phyloP scores from a whole-genome alignment of 805 yeast species.

The Barnettozyma californica region DNA sequence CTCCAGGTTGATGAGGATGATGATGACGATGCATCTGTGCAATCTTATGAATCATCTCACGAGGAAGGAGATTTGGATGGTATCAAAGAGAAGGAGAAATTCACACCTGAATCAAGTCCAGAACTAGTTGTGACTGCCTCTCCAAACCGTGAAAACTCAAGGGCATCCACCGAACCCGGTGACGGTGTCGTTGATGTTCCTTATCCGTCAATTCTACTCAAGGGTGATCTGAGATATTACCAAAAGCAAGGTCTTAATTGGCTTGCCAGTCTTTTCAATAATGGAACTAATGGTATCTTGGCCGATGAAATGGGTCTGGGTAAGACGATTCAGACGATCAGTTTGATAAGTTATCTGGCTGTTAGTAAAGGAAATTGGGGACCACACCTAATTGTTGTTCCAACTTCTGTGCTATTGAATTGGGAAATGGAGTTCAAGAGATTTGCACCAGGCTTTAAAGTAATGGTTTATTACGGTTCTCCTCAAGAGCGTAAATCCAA shows the following conservation, averaged over 20 bases:
- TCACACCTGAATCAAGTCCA: conserved; percentile 22
- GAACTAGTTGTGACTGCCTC: conserved; percentile 2
- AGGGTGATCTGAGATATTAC: conserved; percentile 82
- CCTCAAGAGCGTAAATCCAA: conserved; percentile 96
- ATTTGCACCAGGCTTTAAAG: conserved; percentile 97
- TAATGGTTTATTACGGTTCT: conserved; percentile 90
- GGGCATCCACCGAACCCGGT: conserved; percentile 19
- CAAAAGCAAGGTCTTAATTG: conserved; percentile 96
- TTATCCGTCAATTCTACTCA: conserved; percentile 58
- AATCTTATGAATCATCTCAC: conserved; percentile 23
- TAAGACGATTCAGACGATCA: conserved; percentile 93
- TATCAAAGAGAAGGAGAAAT: conserved; percentile 12
- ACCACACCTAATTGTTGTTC: conserved; percentile 94
- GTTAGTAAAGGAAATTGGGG: conserved; percentile 96
- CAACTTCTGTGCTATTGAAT: conserved; percentile 93
- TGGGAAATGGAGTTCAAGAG: conserved; percentile 99
- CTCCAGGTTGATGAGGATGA: conserved; percentile 31
- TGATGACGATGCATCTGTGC: conserved; percentile 32
- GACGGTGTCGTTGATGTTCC: conserved; percentile 65
- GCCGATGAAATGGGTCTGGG: conserved; percentile 99
- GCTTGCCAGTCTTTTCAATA: conserved; percentile 90
- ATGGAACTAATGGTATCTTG: conserved; percentile 89
- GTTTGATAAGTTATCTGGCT: conserved; percentile 81
- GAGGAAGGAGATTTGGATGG: conserved; percentile 19
- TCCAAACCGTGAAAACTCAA: conserved; percentile 12